phyloP scores from a whole-genome alignment of 768 basidiomycete species.

The Psilocybe cyanescens region DNA sequence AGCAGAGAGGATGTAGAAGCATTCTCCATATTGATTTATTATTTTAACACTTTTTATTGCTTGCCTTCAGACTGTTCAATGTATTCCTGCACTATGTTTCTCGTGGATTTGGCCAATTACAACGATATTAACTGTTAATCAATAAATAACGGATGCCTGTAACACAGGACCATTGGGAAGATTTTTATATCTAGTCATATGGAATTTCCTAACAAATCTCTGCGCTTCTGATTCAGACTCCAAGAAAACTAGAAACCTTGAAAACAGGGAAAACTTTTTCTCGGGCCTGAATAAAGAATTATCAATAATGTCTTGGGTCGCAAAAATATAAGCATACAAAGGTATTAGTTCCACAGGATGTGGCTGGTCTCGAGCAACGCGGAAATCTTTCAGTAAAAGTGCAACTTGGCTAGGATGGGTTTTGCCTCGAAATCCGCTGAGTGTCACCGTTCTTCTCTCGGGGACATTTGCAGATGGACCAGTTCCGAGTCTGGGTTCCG shows the following conservation, averaged over 20 bases:
- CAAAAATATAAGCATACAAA: constrained; percentile 39
- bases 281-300: constrained; percentile 30
- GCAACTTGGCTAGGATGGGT: constrained; percentile 37
- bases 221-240: constrained; percentile 68
- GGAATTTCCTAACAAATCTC: constrained; percentile 62
- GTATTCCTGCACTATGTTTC: neutral
- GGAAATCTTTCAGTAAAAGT: constrained; percentile 44
- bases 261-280: constrained; percentile 44
- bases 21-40: constrained; percentile 14
- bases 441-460: constrained; percentile 55
- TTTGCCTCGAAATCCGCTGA: constrained; percentile 65
- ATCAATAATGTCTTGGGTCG: neutral
- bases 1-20: constrained; percentile 66
- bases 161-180: constrained; percentile 23
- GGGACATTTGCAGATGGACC: constrained; percentile 60
- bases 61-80: constrained; percentile 9
- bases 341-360: constrained; percentile 48
- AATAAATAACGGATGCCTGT: constrained; percentile 42
- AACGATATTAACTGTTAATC: constrained; percentile 20
- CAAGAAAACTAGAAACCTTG: constrained; percentile 61
- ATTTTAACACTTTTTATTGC: constrained; percentile 27
- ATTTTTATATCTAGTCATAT: constrained; percentile 53
- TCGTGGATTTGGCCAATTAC: neutral
- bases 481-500: constrained; percentile 28
- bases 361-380: constrained; percentile 39